phyloP scores from a whole-genome alignment of 2,329 filamentous ascomycete species.

The Raffaelea arxii region DNA sequence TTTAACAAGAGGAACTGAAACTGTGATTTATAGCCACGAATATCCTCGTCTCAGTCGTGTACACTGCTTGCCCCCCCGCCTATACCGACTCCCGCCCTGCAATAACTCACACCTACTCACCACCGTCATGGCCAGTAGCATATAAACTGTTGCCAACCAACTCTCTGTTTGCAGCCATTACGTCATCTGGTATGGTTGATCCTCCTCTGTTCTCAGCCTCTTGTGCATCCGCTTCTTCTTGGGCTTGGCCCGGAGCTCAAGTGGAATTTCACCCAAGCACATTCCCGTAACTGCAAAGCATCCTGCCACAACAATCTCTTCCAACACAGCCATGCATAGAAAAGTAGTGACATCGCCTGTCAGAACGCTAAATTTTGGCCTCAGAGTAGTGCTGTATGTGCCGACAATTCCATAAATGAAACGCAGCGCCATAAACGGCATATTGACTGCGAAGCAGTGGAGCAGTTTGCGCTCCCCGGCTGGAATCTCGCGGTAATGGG shows the following conservation, averaged over 20 bases:
- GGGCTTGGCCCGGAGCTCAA: background rate
- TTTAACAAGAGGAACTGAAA: too few species aligned
- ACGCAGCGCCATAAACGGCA: background rate
- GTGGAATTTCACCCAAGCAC: background rate
- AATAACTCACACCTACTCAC: too few species aligned
- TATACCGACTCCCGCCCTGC: too few species aligned
- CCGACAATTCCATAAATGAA: background rate
- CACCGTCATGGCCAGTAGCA: too few species aligned
- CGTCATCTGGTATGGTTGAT: too few species aligned
- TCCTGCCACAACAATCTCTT: background rate
- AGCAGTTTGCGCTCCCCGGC: background rate
- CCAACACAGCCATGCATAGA: background rate
- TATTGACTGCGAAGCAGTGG: background rate
- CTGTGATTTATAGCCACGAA: too few species aligned
- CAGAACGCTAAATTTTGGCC: background rate
- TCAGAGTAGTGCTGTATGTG: background rate
- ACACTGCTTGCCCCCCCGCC: too few species aligned
- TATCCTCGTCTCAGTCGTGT: too few species aligned
- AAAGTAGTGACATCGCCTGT: background rate
- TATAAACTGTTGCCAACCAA: too few species aligned
- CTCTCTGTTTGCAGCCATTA: too few species aligned
- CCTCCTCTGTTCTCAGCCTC: too few species aligned
- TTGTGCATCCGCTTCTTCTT: too few species aligned
- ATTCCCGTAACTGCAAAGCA: background rate
- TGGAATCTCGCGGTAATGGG: background rate